Conservation (phyloP, 148 eudicot species). For the Rhododendron griersonianum region DNA sequence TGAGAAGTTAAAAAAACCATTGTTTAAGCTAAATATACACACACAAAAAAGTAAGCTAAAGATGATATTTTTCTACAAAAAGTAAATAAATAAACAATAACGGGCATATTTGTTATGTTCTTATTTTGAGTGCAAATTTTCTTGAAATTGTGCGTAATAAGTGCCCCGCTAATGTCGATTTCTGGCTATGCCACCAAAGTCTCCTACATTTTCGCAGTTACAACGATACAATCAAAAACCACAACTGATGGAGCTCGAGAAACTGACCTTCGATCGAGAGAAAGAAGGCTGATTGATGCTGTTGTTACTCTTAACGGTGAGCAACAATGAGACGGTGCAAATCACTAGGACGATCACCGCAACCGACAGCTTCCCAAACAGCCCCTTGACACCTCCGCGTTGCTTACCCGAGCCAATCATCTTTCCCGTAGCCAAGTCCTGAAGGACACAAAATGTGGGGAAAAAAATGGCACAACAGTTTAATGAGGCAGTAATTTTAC, state of each 20-base stretch:
- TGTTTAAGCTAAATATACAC: no score
- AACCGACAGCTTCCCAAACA: slow-evolving; percentile 47
- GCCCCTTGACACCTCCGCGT: slow-evolving; percentile 44
- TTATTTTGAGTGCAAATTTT: background rate
- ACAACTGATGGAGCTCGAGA: background rate
- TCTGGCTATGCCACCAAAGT: background rate
- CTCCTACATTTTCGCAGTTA: background rate
- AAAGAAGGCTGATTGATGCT: slow-evolving; percentile 12
- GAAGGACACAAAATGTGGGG: no score
- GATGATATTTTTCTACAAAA: background rate
- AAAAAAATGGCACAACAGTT: no score
- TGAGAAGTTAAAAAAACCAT: no score
- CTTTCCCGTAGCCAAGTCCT: no score
- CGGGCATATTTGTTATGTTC: background rate
- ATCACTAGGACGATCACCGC: slow-evolving; percentile 52
- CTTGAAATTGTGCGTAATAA: background rate
- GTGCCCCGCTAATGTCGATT: background rate
- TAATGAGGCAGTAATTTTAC: no score
- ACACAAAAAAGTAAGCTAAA: background rate
- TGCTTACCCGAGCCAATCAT: no score
- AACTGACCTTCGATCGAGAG: slow-evolving; percentile 41
- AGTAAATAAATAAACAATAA: background rate
- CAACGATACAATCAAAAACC: background rate
- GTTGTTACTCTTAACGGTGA: slow-evolving; percentile 31
- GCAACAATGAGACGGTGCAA: slow-evolving; percentile 49